phyloP scores from a whole-genome alignment of 768 basidiomycete genomes.

The Hortiboletus flavorubellus region DNA sequence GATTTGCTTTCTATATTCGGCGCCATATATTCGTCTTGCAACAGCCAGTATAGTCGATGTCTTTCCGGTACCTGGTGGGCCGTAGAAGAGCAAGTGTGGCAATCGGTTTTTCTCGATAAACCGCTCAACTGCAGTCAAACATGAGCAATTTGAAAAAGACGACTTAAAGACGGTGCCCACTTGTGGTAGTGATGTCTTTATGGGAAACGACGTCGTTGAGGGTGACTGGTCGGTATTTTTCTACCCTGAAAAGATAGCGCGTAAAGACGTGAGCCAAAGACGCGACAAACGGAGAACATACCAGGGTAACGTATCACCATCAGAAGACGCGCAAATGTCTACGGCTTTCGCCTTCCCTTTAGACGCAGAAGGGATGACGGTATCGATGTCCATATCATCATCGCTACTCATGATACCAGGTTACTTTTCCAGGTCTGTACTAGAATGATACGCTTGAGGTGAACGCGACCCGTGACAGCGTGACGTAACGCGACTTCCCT shows the following conservation, averaged over 20 bases:
- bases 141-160: not conserved
- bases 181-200: slow-evolving; percentile 91
- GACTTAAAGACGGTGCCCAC: slow-evolving; percentile 38
- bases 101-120: slow-evolving; percentile 94
- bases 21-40: slow-evolving; percentile 90
- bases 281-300: slow-evolving; percentile 33
- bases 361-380: slow-evolving; percentile 23
- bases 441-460: not conserved
- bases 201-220: slow-evolving; percentile 96
- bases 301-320: slow-evolving; percentile 82
- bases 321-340: slow-evolving; percentile 38
- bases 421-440: not conserved
- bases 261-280: not conserved
- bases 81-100: slow-evolving; percentile 95
- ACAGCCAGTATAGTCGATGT: slow-evolving; percentile 97
- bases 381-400: slow-evolving; percentile 48
- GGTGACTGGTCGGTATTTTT: slow-evolving; percentile 92
- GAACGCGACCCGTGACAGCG: not conserved
- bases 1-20: slow-evolving; percentile 84
- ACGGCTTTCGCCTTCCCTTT: slow-evolving; percentile 75
- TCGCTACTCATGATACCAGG: slow-evolving; percentile 51
- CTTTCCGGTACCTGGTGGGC: slow-evolving; percentile 97
- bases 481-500: slow-evolving; percentile 23
- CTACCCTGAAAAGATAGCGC: slow-evolving; percentile 63
- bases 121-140: slow-evolving; percentile 69